phyloP scores from a whole-genome alignment of 2,329 filamentous ascomycete genomes.

The Colletotrichum australisinense region DNA sequence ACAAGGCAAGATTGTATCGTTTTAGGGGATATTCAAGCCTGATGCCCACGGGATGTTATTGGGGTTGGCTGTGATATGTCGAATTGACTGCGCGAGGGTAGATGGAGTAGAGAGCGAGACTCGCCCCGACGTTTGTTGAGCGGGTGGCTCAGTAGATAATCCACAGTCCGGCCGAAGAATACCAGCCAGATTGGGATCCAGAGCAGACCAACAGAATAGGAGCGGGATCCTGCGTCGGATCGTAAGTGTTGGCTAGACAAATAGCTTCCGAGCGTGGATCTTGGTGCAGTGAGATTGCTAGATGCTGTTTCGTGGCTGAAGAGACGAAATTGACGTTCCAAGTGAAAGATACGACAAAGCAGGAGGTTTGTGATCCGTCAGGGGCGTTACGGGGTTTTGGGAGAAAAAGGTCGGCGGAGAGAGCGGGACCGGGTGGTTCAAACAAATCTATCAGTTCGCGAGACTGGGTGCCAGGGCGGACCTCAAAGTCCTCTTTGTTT shows the following conservation, averaged over 20 bases:
- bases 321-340: constrained; percentile 22
- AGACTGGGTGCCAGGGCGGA: constrained; percentile 35
- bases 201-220: background rate
- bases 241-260: constrained; percentile 9
- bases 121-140: constrained; percentile 25
- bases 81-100: constrained; percentile 27
- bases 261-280: constrained; percentile 20
- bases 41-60: constrained; percentile 4
- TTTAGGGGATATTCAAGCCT: background rate
- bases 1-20: constrained; percentile 7
- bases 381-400: constrained; percentile 20
- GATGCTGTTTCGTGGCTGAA: constrained; percentile 11
- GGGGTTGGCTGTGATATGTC: constrained; percentile 26
- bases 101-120: constrained; percentile 17
- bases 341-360: constrained; percentile 24
- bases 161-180: constrained; percentile 9
- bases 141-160: constrained; percentile 32
- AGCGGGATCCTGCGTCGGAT: constrained; percentile 24
- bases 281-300: constrained; percentile 7
- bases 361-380: constrained; percentile 24
- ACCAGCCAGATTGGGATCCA: background rate
- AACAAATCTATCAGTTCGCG: constrained; percentile 39
- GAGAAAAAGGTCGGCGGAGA: constrained; percentile 34
- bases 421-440: constrained; percentile 34
- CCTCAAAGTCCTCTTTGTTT: constrained; percentile 46